These are phyloP conservation scores for Globisporangium megalacanthum DNA, from an alignment of 352 stramenopile genomes.

Conservation along the genomic window DNA sequence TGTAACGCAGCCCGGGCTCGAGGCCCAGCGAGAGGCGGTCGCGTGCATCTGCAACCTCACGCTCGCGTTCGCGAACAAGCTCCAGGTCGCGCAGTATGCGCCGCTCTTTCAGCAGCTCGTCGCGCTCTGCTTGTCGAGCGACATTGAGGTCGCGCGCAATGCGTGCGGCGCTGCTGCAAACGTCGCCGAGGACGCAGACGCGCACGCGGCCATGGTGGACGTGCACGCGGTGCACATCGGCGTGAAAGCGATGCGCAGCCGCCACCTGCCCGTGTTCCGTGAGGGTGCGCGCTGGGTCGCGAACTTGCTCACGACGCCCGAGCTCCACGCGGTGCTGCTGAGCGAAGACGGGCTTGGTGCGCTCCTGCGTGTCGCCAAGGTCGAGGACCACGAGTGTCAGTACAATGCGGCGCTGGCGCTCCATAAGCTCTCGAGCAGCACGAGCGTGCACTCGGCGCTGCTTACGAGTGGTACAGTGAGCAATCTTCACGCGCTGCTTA, in stretches of 20 bases:
- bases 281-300: conserved; percentile 88
- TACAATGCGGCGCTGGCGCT: conserved; percentile 87
- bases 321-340: conserved; percentile 79
- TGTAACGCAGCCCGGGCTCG: conserved; percentile 45
- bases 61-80: conserved; percentile 75
- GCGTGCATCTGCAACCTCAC: conserved; percentile 85
- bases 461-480: conserved; percentile 51
- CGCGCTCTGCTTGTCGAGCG: conserved; percentile 63
- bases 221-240: conserved; percentile 85
- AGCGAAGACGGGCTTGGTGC: conserved; percentile 81
- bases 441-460: conserved; percentile 59
- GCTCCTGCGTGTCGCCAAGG: conserved; percentile 83
- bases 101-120: conserved; percentile 63
- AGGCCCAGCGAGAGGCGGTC: conserved; percentile 89
- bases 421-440: conserved; percentile 85
- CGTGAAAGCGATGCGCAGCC: conserved; percentile 84
- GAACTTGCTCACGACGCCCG: conserved; percentile 85
- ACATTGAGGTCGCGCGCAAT: conserved; percentile 91
- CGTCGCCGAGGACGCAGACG: conserved; percentile 78
- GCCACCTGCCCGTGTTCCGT: conserved; percentile 87
- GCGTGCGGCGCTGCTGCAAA: conserved; percentile 91
- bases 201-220: conserved; percentile 83
- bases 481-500: conserved; percentile 70
- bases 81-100: conserved; percentile 41
- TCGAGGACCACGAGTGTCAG: conserved; percentile 89